Conservation (phyloP, 352 stramenopile genomes). For the Globisporangium viniferum region DNA sequence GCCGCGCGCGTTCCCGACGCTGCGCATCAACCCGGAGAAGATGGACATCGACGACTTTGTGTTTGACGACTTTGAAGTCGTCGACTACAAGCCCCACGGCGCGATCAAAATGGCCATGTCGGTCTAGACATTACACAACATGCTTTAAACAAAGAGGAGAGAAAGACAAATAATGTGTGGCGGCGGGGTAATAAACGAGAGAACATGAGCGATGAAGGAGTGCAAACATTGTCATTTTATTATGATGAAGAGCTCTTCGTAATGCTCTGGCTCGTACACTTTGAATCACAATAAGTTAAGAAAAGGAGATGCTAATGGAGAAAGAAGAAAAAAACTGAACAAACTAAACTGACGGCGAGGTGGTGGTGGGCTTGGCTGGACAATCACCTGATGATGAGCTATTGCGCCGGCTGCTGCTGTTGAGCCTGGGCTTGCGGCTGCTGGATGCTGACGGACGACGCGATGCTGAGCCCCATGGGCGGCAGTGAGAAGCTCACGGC, state of each 20-base stretch:
- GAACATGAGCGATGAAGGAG: not conserved
- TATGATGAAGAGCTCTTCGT: not conserved
- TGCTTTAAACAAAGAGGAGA: not conserved
- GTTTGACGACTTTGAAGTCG: slow-evolving; percentile 96
- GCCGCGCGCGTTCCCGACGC: slow-evolving; percentile 93
- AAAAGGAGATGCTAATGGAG: not conserved
- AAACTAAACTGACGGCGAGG: not conserved
- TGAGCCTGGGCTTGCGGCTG: slow-evolving; percentile 16
- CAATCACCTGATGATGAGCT: not conserved
- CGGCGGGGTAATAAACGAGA: not conserved
- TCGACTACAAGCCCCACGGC: slow-evolving; percentile 95
- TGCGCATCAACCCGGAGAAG: slow-evolving; percentile 87
- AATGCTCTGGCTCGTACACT: not conserved
- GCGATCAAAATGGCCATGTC: slow-evolving; percentile 99
- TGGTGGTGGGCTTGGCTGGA: not conserved
- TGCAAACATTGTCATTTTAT: not conserved
- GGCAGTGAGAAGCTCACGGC: slow-evolving; percentile 67
- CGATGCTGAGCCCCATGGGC: slow-evolving; percentile 61
- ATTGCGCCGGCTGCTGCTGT: slow-evolving; percentile 26
- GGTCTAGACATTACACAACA: slow-evolving; percentile 41
- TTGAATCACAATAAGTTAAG: not conserved
- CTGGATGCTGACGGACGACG: slow-evolving; percentile 46
- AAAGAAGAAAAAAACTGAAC: not conserved
- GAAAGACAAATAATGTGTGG: not conserved
- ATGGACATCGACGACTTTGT: slow-evolving; percentile 95